Base-by-base conservation (phyloP, 257 asterid species). In the Ehretia macrophylla region DNA sequence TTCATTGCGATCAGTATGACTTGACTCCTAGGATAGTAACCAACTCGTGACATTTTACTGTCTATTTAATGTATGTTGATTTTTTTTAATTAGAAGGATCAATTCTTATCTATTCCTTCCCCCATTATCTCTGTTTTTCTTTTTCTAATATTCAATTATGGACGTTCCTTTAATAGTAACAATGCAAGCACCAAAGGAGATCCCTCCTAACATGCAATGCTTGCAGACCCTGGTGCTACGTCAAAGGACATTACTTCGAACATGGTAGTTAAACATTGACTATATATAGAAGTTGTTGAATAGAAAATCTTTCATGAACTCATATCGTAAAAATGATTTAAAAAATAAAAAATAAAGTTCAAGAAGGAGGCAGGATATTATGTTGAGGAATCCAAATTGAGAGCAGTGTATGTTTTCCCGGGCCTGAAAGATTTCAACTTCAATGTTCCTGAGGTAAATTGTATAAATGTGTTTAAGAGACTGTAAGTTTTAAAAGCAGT, bases 201-300 rank as follows among this genome's bases (percentile, higher is more conserved):
- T 78, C 46, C 97, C 97, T 62, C 52, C 82, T 47, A 93, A 85
- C 11, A 69, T 90, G 90, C 88, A 76, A 62, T 90, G 97, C 84
- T 85, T 44, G 89, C 81, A n/a, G 71, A 73, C 38, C 32, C 83
- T 21, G 86, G 79, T 17, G 58, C 72, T 14, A 49, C 68, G 23
- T 47, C 83, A 4, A 84, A 77, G 64, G 91, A 87, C 55, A 76
- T 85, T 19, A 81, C 91, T 35, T 73, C 81, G 8, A 89, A 85
- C 75, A 85, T 87, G 96, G 96, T 87, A 63, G 39, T 14, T 32
- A 48, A 68, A 65, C 70, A 6, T 27, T 6, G n/a, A n/a, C n/a
- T n/a, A n/a, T n/a, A n/a, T n/a, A n/a, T n/a, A n/a, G n/a, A n/a
- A n/a, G n/a, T n/a, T n/a, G n/a, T n/a, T n/a, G n/a, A 27, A 27